These are phyloP conservation scores for Entelexis sorbosivorans DNA, from an alignment of 1,139 yeast species.

Conservation along the genomic window DNA sequence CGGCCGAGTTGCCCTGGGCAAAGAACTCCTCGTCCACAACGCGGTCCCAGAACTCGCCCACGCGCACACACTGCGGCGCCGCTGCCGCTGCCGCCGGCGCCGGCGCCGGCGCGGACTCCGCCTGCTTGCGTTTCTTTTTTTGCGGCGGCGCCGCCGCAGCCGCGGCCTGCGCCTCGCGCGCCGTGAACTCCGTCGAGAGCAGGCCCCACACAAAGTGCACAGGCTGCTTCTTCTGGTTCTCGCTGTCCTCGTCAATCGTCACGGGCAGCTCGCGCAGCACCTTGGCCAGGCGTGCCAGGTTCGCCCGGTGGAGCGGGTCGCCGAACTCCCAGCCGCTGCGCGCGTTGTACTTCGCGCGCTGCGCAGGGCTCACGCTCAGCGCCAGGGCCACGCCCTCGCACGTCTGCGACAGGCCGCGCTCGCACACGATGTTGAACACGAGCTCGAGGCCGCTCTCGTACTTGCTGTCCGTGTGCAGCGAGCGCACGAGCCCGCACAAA, in stretches of 20 bases:
- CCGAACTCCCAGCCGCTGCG: conserved; percentile 30
- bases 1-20: conserved; percentile 65
- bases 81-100: too few relatives aligned
- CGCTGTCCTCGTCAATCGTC: conserved; percentile 34
- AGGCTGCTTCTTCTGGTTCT: conserved; percentile 57
- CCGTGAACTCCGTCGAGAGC: conserved; percentile 39
- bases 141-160: conserved; percentile 13
- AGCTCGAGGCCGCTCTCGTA: conserved; percentile 30
- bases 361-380: conserved; percentile 37
- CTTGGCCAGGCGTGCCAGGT: conserved; percentile 47
- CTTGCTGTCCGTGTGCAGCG: conserved; percentile 26
- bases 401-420: conserved; percentile 48
- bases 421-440: conserved; percentile 39
- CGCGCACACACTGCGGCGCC: background rate
- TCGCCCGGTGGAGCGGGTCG: conserved; percentile 63
- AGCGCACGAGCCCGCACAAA: conserved; percentile 43
- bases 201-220: conserved; percentile 77
- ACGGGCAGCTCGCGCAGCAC: conserved; percentile 52
- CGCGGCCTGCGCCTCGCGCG: conserved; percentile 28
- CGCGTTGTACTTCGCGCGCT: conserved; percentile 26
- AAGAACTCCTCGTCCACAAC: conserved; percentile 75
- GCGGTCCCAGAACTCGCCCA: conserved; percentile 69
- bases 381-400: conserved; percentile 75
- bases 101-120: background rate
- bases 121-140: conserved; percentile 26